A percentile compares a stretch with the other conserved stretches of the same genome.
These are phyloP conservation scores for Umbellularia californica DNA, from an alignment of 164 flowering plant species.

Conservation along the genomic window DNA sequence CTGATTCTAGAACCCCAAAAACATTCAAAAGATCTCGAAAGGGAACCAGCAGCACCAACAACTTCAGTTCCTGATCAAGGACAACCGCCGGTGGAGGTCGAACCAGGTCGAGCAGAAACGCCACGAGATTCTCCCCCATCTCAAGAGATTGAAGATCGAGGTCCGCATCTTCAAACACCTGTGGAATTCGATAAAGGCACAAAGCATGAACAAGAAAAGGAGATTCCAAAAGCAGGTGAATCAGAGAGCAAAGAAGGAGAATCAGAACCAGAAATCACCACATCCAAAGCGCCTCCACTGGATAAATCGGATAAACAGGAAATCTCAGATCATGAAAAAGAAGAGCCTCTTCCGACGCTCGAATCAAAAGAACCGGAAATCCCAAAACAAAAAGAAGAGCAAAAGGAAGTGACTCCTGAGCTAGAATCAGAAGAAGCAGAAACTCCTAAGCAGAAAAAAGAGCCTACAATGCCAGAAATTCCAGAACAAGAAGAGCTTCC, in stretches of 20 bases:
- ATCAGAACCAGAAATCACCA: neutral
- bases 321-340: too few species aligned
- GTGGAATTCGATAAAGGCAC: neutral
- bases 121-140: neutral
- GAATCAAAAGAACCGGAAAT: too few species aligned
- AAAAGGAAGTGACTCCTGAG: too few species aligned
- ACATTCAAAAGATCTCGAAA: neutral
- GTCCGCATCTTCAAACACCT: neutral
- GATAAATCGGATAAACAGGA: too few species aligned
- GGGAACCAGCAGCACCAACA: neutral
- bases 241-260: neutral
- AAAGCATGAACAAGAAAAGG: neutral
- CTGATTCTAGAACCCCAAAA: neutral
- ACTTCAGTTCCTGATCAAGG: too few species aligned
- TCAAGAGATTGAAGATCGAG: neutral
- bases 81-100: neutral
- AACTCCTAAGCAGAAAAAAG: too few species aligned
- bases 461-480: too few species aligned
- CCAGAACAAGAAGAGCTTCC: too few species aligned
- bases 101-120: neutral
- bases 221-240: neutral
- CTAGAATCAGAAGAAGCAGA: too few species aligned
- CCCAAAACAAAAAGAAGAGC: too few species aligned
- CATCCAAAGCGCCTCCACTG: too few species aligned
- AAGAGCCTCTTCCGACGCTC: too few species aligned